Conservation (phyloP, 2,329 filamentous ascomycete species). For the Aspergillus sp. region DNA sequence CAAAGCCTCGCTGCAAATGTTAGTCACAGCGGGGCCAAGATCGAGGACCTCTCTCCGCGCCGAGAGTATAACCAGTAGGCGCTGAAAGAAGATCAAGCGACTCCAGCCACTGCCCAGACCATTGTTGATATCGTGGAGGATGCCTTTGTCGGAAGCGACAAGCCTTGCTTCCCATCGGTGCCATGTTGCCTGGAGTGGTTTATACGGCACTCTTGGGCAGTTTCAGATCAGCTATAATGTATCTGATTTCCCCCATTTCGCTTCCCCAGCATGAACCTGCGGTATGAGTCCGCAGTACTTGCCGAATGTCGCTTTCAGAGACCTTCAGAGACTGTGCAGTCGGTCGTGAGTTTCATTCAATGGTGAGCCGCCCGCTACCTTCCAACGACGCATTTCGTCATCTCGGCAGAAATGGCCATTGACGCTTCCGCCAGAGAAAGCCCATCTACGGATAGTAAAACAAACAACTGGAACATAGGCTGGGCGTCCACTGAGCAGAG, state of each 20-base stretch:
- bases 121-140: neutral
- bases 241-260: neutral
- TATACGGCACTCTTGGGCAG: neutral
- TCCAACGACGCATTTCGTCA: neutral
- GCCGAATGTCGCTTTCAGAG: neutral
- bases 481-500: neutral
- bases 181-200: neutral
- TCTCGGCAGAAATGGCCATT: conserved; percentile 4
- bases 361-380: neutral
- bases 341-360: neutral
- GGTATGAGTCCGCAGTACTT: neutral
- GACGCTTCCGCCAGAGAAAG: conserved; percentile 20
- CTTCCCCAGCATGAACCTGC: neutral
- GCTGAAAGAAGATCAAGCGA: neutral
- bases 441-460: conserved; percentile 37
- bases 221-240: neutral
- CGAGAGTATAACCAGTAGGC: neutral
- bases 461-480: conserved; percentile 11
- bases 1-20: neutral
- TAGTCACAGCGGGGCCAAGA: neutral
- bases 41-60: neutral
- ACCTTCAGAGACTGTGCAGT: neutral
- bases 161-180: neutral
- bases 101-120: neutral
- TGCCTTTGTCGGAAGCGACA: neutral